phyloP scores from a whole-genome alignment of 345 rosid genomes.

The Crucihimalaya himalaica region DNA sequence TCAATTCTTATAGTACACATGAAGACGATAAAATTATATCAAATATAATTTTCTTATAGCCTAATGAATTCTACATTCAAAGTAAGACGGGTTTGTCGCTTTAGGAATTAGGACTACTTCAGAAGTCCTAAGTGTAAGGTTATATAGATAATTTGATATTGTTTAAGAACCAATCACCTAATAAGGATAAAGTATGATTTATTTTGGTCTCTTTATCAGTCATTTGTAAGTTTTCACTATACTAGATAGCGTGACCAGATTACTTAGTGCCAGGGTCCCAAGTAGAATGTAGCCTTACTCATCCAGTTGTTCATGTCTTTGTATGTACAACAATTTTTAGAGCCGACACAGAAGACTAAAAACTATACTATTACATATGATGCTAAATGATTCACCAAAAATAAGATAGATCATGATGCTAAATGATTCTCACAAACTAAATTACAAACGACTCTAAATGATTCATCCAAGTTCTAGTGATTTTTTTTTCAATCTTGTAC shows the following conservation, averaged over 20 bases:
- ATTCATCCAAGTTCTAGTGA: background rate
- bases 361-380: background rate
- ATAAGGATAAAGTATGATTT: background rate
- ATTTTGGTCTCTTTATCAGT: background rate
- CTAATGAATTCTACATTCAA: background rate
- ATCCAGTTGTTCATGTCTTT: background rate
- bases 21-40: too few species aligned
- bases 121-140: background rate
- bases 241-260: background rate
- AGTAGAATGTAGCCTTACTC: background rate
- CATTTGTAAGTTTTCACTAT: background rate
- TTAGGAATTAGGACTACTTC: background rate
- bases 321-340: background rate
- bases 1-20: too few species aligned
- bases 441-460: background rate
- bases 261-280: background rate
- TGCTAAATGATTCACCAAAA: background rate
- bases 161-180: background rate
- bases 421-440: background rate
- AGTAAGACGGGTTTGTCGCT: background rate
- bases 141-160: background rate
- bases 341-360: background rate
- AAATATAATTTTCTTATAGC: too few species aligned
- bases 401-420: background rate
- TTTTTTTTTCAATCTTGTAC: background rate